Base-by-base conservation (phyloP, 1,139 yeast species). In the Yarrowia galli region DNA sequence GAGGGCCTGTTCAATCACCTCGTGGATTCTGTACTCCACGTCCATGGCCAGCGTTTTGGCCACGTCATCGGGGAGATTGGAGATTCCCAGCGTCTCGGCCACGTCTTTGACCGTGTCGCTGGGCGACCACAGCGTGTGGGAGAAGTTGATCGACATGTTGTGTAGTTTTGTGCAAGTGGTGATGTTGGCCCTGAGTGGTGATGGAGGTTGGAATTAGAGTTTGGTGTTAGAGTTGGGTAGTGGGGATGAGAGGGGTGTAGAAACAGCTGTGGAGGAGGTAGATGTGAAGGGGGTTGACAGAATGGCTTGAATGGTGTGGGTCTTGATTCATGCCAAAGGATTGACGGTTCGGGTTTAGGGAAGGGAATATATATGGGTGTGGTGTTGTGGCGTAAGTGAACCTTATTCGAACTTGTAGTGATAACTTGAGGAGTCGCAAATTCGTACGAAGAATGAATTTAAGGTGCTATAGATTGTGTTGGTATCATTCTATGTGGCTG, bases 11-110 rank as follows among this genome's bases (percentile, higher is more conserved):
- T 95, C 98, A 69, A 95, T 82, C 60, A 96, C 91, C 79, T 96
- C 99, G 77, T 95, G 96, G 71, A 96, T 92, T 72, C 99, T 85
- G 77, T 96, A 96, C 79, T 96, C 99, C 38, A 95, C 97, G 78
- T 96, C 99, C 99, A 96, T 95, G 7, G 99, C 99, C 70, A 96
- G 81, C 71, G 96, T 92, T 75, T 92, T 91, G 67, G 97, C 91
- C 1, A 96, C 97, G 71, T 96, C 99, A 70, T 95, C 98, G 25
- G 92, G 91, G 60, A 95, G 80, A 70, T 84, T 89, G 10, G 82
- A 77, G 51, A 95, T 84, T 2, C 99, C 99, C 23, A 95, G 82
- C 3, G 92, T 86, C 75, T 95, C 99, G 0, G 98, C 98, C 20
- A 92, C 97, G 81, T 96, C 99, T 75, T 89, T 89, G 23, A 96